These are phyloP conservation scores for Coprinellus aureogranulatus DNA, from an alignment of 768 basidiomycete genomes.

Conservation along the genomic window DNA sequence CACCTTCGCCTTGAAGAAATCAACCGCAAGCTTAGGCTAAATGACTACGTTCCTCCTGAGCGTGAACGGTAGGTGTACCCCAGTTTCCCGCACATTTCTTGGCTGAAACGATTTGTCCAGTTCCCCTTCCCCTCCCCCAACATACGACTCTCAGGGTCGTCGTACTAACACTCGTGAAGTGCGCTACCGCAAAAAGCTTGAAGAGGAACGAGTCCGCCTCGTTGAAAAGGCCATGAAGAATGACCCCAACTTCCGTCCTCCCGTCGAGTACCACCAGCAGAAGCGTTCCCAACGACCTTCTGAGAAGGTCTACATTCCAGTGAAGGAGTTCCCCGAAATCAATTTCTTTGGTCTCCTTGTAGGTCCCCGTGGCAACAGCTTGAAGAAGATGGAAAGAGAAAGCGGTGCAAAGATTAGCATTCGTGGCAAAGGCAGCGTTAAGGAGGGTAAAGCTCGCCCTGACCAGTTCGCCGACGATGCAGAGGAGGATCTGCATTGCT, in stretches of 20 bases:
- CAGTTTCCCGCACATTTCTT: background rate
- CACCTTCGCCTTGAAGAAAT: constrained; percentile 97
- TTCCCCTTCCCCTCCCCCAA: constrained; percentile 94
- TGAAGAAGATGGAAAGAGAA: constrained; percentile 99
- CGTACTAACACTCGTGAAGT: constrained; percentile 98
- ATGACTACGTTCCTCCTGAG: constrained; percentile 95
- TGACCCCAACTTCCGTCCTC: constrained; percentile 96
- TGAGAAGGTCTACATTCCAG: constrained; percentile 98
- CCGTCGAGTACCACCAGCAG: constrained; percentile 93
- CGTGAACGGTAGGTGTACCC: constrained; percentile 69
- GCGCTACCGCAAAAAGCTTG: constrained; percentile 93
- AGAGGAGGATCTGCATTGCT: constrained; percentile 98
- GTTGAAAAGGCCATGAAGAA: constrained; percentile 97
- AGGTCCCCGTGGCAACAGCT: constrained; percentile 95
- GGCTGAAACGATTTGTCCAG: constrained; percentile 34
- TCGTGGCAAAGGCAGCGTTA: constrained; percentile 96
- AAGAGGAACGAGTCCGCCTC: constrained; percentile 87
- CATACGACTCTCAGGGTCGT: constrained; percentile 96
- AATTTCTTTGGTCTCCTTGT: constrained; percentile 99
- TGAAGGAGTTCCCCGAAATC: constrained; percentile 99
- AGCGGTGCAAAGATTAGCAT: constrained; percentile 99
- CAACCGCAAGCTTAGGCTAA: constrained; percentile 88
- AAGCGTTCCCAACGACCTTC: constrained; percentile 91
- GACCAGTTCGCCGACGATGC: constrained; percentile 95
- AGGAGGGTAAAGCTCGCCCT: constrained; percentile 95